Base-by-base conservation (phyloP, 1,284 basidiomycete species). In the Cutaneotrichosporon sp. region DNA sequence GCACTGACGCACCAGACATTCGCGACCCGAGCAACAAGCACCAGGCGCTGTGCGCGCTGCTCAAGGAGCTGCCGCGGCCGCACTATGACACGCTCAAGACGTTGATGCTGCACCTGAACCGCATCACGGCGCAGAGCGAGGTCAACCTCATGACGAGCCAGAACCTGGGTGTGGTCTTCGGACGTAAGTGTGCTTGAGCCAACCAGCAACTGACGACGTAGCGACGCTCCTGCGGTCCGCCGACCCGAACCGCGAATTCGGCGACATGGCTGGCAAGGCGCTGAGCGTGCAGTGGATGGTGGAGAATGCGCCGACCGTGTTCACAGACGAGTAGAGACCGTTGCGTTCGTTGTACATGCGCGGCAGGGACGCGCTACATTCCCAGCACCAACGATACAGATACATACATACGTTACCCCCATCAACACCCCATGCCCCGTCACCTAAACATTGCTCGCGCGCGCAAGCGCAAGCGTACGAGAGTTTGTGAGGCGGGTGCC, bases 91-190 rank as follows among this genome's bases (percentile, higher is more conserved):
- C 96, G 0, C 77, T 97, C 34, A 80, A 84, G 49, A 75, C 80
- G 51, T 80, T 99, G 21, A 87, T 97, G 83, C 76, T 89, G 20
- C 96, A 99, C 76, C 77, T 99, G 26, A 78, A 93, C 61, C 89
- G 90, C 52, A 80, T 94, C 22, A 83, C 83, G 64, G 78, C 84
- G 52, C 78, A 80, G 36, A 82, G 81, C 52, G 83, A 84, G 21
- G 79, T 80, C 55, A 99, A 98, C 73, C 80, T 92, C 49, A 98
- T 99, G 96, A 91, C 85, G 46, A 86, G 90, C 4, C 83, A 91
- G 59, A 99, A 98, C 67, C 77, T 99, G 18, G 96, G 96, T n/a
- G 91, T 97, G n/a, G 92, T 99, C 39, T 97, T 98, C 77, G 96
- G 96, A 62, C 94, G 92, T 97, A 74, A 78, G 91, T 85, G 10